These are phyloP conservation scores for Plasmodium reichenowi DNA, from an alignment of 169 alveolate species.

Conservation along the genomic window DNA sequence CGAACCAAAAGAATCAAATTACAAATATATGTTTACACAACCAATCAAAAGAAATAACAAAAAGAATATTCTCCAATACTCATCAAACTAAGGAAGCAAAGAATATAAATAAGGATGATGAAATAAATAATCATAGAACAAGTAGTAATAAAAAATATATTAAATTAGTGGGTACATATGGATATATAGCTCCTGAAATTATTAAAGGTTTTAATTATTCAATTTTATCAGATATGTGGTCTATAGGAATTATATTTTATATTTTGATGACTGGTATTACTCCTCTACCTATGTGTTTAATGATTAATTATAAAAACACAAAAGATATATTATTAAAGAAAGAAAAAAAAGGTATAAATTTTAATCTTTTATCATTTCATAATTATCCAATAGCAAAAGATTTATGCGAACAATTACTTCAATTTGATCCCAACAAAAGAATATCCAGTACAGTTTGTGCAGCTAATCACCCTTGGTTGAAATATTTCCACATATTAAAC, in stretches of 20 bases:
- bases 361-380: conserved; percentile 89
- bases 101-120: no score
- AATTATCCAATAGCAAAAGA: conserved; percentile 92
- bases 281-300: conserved; percentile 91
- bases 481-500: conserved; percentile 52
- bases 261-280: conserved; percentile 93
- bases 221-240: conserved; percentile 92
- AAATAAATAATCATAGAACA: conserved; percentile 18
- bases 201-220: conserved; percentile 89
- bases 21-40: no score
- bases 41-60: no score
- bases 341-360: conserved; percentile 89
- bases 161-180: conserved; percentile 90
- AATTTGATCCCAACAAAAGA: conserved; percentile 88
- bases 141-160: conserved; percentile 16
- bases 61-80: no score
- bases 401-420: conserved; percentile 88
- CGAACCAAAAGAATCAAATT: no score
- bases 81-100: no score
- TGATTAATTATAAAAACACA: conserved; percentile 89
- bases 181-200: conserved; percentile 91
- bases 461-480: conserved; percentile 92
- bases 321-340: conserved; percentile 85
- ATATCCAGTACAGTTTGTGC: conserved; percentile 89
- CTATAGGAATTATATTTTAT: conserved; percentile 91